Evolutionary conservation across 129 eudicot species (phyloP).

Genomic region (Pittosporum tobira): DNA sequence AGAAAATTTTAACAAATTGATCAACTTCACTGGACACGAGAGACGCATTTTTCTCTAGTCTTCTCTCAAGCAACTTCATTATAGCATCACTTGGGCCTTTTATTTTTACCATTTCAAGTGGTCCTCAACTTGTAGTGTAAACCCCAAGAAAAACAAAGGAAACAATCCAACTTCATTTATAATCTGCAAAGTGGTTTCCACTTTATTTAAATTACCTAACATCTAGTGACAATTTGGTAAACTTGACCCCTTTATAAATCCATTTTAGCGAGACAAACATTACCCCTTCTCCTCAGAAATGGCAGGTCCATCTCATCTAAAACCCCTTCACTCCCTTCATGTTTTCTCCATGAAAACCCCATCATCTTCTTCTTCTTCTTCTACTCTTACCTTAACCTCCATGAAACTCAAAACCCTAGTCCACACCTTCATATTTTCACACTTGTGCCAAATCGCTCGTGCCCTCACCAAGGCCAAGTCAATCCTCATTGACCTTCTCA

Average conservation of each 20-base stretch:
- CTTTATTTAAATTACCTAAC: conserved; percentile 50
- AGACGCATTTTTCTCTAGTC: no score
- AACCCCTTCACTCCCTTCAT: conserved; percentile 37
- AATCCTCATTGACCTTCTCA: conserved; percentile 36
- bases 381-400: conserved; percentile 38
- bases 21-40: no score
- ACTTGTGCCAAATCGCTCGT: conserved; percentile 51
- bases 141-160: conserved; percentile 19
- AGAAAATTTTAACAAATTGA: no score
- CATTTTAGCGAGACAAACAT: conserved; percentile 30
- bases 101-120: conserved; percentile 21
- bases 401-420: conserved; percentile 76
- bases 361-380: conserved; percentile 15
- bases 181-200: conserved; percentile 59
- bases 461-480: conserved; percentile 69
- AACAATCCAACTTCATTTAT: conserved; percentile 29
- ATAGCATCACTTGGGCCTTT: background rate
- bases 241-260: conserved; percentile 57
- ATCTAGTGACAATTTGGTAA: conserved; percentile 36
- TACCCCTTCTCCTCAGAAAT: conserved; percentile 27
- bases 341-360: conserved; percentile 42
- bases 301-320: conserved; percentile 44
- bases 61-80: no score
- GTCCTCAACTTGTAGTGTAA: conserved; percentile 24
- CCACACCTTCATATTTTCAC: conserved; percentile 74